Base-by-base conservation (phyloP, 2,329 filamentous ascomycete species). In the Fusarium citri region DNA sequence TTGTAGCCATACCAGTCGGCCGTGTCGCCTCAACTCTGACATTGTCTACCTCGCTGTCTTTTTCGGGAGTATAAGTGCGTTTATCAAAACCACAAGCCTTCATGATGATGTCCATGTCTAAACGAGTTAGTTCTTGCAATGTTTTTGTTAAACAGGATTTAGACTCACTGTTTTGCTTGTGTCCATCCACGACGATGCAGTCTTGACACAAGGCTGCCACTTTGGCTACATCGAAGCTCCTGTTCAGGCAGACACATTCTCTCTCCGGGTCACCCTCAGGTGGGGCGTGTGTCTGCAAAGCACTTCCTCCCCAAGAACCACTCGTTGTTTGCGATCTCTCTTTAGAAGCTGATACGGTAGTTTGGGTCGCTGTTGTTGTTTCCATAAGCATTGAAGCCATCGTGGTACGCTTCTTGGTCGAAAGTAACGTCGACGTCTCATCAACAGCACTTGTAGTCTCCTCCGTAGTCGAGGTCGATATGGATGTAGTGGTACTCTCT, bases 201-300 rank as follows among this genome's bases (percentile, higher is more conserved):
- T 80, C 79, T 20, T 80, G 74, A 42, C 81, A 83, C 11, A 82
- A 68, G 2, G 75, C 80, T 8, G 79, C 78, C n/a, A 83, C 66
- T 40, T 72, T 65, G 34, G 77, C 73, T 15, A 83, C 81, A 47
- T 83, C 74, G 54, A 83, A 83, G 67, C 81, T 83, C 55, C 73
- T 68, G 54, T 83, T 82, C 10, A 66, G 53, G 53, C 81, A 83
- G 6, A 81, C 78, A 54, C 81, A 83, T 16, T 75, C 65, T 54
- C 74, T 70, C 59, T 83, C 81, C 3, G 74, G 74, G 18, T 72
- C 72, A 55, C 63, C 69, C 6, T 70, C 47, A 6, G 69, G 61
- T n/a, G 68, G 18, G 37, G 72, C 63, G 2, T 66, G 68, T 10
- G 62, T 61, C 54, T 68, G 73, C 14, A 68, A 49, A 37, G 34